Base-by-base conservation (phyloP, 306 rosid genomes). In the Pyrus betulifolia region DNA sequence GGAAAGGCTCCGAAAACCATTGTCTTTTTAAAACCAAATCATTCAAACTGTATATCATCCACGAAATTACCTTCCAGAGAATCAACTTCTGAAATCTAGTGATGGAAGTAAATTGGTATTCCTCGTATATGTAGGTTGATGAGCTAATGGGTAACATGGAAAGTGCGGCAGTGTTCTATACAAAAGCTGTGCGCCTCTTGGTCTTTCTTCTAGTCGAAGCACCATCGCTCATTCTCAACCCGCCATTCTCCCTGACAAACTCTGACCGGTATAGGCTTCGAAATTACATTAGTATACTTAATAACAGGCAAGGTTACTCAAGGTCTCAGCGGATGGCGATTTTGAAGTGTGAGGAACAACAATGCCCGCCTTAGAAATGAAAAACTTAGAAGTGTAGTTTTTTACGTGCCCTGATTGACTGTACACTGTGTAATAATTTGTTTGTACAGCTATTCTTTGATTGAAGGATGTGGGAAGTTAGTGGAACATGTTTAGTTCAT, bases 131-230 rank as follows among this genome's bases (percentile, higher is more conserved):
- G 73, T 35, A 96, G 99, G 99, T 96, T 35, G 97, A n/a, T n/a
- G n/a, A n/a, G n/a, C n/a, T n/a, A n/a, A n/a, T n/a, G n/a, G n/a
- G n/a, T n/a, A n/a, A n/a, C 33, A 78, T 89, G 93, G 97, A 88
- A 49, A 86, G 82, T 69, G 99, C 99, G 61, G 79, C 93, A 58
- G 88, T 79, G 38, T 78, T 82, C 76, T 96, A 96, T 83, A 79
- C 94, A 25, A 96, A 89, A 80, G 96, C 98, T 49, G 94, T 84
- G 66, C 83, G 83, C 18, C 78, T 96, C 71, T 68, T 96, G 76
- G 80, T 81, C 61, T 96, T 93, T 81, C 99, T 96, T 82, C 80
- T 91, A 27, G 91, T 85, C 72, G 99, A 96, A 85, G 99, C 97
- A 73, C 96, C 94, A 46, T 93, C 98, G 44, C 93, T 96, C 80